Evolutionary conservation across 2,329 filamentous ascomycete genomes (phyloP), one percentile per base, ranked within the genome.

Genomic region (Geosmithia flava): DNA sequence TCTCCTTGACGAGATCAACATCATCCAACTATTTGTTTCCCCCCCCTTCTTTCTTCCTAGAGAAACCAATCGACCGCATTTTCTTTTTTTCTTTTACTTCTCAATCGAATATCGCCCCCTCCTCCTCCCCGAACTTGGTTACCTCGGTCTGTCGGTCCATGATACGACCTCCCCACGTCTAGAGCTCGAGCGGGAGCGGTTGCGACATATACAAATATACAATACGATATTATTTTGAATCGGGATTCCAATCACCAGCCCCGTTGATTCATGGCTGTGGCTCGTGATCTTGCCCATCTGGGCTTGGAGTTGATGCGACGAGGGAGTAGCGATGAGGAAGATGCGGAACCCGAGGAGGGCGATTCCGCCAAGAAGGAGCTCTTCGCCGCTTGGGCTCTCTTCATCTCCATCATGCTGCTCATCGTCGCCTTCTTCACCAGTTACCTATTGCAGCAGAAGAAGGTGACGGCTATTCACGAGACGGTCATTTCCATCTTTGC

Each of bases 401-500:
- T 96, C 69, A 98, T 98, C 61, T 81, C 95, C 58, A 95, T 98
- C 58, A 78, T 88, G 70, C 81, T 98, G 57, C 81, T 98, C 59
- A 95, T 97, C 56, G 79, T 86, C 55, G 91, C 93, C 53, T 87
- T 98, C 58, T 95, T 97, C 66, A 95, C 89, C 43, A 96, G 90
- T 74, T 98, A 98, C 69, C 85, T 94, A 56, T 78, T 98, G 52
- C 91, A 97, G 68, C 87, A 93, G 69, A 90, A 87, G 68, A 96
- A 94, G 70, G 90, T 98, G 49, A 93, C 96, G 60, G 93, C 93
- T 27, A 85, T 98, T 48, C 93, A 98, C 66, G 93, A 98, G 71
- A 98, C 93, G 2, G 93, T 97, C 58, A 82, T 98, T 53, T 97
- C 91, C 52, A 98, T 98, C 63, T 97, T 98, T 70, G 90, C 89